Base-by-base conservation (phyloP, 176 grass and related monocot genomes). In the Oryza nivara region DNA sequence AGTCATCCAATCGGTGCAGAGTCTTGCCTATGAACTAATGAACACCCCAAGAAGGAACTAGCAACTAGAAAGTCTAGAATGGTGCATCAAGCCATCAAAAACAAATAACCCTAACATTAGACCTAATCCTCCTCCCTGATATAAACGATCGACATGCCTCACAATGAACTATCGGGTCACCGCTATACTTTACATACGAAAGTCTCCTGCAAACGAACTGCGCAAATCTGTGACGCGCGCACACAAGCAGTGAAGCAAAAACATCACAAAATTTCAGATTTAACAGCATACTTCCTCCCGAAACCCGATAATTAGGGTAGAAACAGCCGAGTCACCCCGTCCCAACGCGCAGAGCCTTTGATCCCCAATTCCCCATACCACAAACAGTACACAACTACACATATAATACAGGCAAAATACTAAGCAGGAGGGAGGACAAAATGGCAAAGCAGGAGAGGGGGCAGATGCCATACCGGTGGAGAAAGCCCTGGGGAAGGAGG, bases 401-500 rank as follows among this genome's bases (percentile, higher is more conserved):
- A 43, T 32, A 40, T 32, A 40, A 38, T 22, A 72, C 70, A 20
- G 78, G 79, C 71, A 64, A 70, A 47, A 34, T 4, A 66, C 16
- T 25, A 63, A 23, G 9, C 17, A 67, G 54, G 52, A 1, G 30
- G 56, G 30, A 8, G 15, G 12, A 44, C 3, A 44, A 74, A 70
- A 54, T 54, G 68, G 78, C 19, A 16, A 36, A 7, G 9, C 19
- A 17, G 28, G 61, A n/a, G 41, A 63, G 9, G 58, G 11, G 47
- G 51, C 22, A 9, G 20, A 32, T 36, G 41, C 56, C 56, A 1
- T 81, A 96, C 97, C 97, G 7, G 91, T 94, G 74, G 97, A 94
- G 88, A 99, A 99, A 30, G 84, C 88, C 78, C 97, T 91, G 23
- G 88, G 82, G 72, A 99, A 91, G 75, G 85, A 80, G 76, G 93